Percentiles rank a stretch among this genome's conserved stretches.
Conservation (phyloP, 306 rosid species). For the Sophora flavescens region DNA sequence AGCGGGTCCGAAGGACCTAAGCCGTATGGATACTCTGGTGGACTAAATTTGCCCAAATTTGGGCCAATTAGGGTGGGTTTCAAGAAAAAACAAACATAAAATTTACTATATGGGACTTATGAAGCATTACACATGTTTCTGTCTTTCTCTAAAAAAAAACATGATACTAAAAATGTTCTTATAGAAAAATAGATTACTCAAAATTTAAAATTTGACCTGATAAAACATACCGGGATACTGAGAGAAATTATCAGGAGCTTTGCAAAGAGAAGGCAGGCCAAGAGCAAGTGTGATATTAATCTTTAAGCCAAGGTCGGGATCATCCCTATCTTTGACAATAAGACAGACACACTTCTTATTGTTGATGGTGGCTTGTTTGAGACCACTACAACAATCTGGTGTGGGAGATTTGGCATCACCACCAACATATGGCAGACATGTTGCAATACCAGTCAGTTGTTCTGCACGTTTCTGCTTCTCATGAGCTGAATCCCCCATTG, state of each 20-base stretch:
- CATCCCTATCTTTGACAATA: slow-evolving; percentile 60
- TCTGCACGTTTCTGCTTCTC: slow-evolving; percentile 57
- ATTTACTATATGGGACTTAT: too few species aligned
- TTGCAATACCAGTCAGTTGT: slow-evolving; percentile 60
- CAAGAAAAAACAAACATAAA: too few species aligned
- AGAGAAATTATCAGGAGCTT: slow-evolving; percentile 64
- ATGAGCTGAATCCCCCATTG: slow-evolving; percentile 52
- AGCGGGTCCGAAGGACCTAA: too few species aligned
- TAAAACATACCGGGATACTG: slow-evolving; percentile 58
- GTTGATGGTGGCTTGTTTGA: slow-evolving; percentile 57
- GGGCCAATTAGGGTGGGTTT: too few species aligned
- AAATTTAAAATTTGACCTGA: too few species aligned
- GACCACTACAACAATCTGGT: slow-evolving; percentile 69
- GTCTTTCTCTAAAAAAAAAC: too few species aligned
- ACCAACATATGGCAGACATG: slow-evolving; percentile 67
- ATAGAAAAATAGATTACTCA: too few species aligned
- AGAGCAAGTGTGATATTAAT: slow-evolving; percentile 65
- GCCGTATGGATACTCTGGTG: too few species aligned
- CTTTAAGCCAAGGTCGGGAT: slow-evolving; percentile 60
- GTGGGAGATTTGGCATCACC: slow-evolving; percentile 70
- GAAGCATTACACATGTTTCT: too few species aligned
- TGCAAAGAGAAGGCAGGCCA: slow-evolving; percentile 60
- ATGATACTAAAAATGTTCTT: too few species aligned
- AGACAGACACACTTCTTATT: slow-evolving; percentile 70
- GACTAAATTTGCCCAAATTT: too few species aligned